These are phyloP conservation scores for Eutypa lata DNA, from an alignment of 2,329 filamentous ascomycete genomes.

Conservation along the genomic window DNA sequence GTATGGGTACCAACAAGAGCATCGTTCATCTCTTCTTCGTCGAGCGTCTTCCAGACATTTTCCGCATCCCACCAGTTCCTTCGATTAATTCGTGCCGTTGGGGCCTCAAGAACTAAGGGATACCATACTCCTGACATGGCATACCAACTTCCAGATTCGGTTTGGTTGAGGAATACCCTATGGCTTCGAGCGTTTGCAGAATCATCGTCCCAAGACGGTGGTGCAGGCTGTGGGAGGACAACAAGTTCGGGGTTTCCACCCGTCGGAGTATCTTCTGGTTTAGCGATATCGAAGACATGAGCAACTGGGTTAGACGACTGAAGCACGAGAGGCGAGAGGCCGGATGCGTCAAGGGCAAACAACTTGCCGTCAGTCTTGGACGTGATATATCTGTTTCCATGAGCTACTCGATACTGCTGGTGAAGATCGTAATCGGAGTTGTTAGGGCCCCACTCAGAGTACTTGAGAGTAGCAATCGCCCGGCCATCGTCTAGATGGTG, in stretches of 20 bases:
- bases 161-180: constrained; percentile 83
- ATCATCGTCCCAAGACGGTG: constrained; percentile 52
- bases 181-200: constrained; percentile 52
- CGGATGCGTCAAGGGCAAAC: constrained; percentile 67
- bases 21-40: constrained; percentile 51
- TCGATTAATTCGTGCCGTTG: constrained; percentile 42
- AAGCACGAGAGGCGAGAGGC: constrained; percentile 61
- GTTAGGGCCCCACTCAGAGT: constrained; percentile 93
- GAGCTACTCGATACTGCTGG: constrained; percentile 73
- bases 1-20: constrained; percentile 71
- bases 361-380: constrained; percentile 81
- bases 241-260: constrained; percentile 74
- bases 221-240: constrained; percentile 79
- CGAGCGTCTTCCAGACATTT: constrained; percentile 30
- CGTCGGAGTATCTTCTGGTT: constrained; percentile 60
- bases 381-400: constrained; percentile 87
- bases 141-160: constrained; percentile 86
- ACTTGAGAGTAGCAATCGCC: constrained; percentile 83
- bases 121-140: constrained; percentile 85
- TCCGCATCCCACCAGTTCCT: constrained; percentile 47
- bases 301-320: constrained; percentile 76
- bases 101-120: constrained; percentile 74
- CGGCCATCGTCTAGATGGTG: constrained; percentile 70
- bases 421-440: constrained; percentile 85
- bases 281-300: constrained; percentile 83